Evolutionary conservation across 2,329 filamentous ascomycete genomes (phyloP).

Genomic region (Colletotrichum liriopes): DNA sequence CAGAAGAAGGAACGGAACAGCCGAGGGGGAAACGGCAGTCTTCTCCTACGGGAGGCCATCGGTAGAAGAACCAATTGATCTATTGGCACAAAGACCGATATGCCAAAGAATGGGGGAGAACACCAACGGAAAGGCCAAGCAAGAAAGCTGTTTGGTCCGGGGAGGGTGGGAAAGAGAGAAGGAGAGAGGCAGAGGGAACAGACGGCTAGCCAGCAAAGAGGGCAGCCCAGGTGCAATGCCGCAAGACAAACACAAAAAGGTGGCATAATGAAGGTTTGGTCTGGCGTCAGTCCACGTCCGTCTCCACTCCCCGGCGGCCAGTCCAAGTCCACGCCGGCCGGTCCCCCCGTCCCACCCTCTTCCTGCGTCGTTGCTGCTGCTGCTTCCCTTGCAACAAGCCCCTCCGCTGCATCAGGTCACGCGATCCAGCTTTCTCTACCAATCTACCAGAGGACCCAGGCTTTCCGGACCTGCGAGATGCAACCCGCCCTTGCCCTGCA

Average conservation of each 20-base stretch:
- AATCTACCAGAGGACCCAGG: conserved; percentile 26
- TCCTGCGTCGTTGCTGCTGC: conserved; percentile 17
- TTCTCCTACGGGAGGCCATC: neutral
- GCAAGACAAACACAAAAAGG: conserved; percentile 14
- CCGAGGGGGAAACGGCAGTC: neutral
- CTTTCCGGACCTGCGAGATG: conserved; percentile 32
- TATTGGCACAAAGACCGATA: too few relatives aligned
- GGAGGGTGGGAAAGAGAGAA: neutral
- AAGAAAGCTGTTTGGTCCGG: neutral
- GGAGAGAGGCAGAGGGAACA: too few relatives aligned
- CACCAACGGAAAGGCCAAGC: neutral
- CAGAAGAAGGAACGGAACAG: neutral
- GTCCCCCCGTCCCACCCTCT: neutral
- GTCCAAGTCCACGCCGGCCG: conserved; percentile 30
- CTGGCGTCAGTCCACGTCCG: conserved; percentile 39
- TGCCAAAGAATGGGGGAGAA: neutral
- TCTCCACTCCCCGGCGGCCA: conserved; percentile 19
- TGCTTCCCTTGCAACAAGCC: conserved; percentile 37
- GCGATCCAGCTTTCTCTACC: conserved; percentile 42
- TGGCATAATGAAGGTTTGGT: conserved; percentile 40
- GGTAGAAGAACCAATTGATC: neutral
- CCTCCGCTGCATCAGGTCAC: conserved; percentile 46
- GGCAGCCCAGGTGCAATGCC: neutral
- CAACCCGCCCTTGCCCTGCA: conserved; percentile 17
- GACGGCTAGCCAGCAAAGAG: neutral